Percentiles rank a stretch among this genome's conserved stretches.
Evolutionary conservation across 805 yeast species (phyloP).

Genomic region (Teunomyces tritomae): DNA sequence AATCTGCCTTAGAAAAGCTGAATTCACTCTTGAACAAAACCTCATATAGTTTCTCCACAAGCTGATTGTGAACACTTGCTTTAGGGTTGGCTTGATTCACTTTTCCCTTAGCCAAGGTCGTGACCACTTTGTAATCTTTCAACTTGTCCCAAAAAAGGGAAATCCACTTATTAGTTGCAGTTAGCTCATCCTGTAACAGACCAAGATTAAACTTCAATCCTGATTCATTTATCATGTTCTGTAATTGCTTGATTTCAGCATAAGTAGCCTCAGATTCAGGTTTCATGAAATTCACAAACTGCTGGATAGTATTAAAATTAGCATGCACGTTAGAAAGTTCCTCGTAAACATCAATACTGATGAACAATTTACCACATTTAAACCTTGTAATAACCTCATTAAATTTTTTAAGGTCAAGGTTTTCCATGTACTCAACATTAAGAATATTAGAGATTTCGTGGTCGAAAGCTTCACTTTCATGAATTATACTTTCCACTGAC

Average conservation of each 20-base stretch:
- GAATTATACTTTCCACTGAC: slow-evolving; percentile 30
- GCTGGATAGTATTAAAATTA: slow-evolving; percentile 16
- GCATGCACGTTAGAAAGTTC: slow-evolving; percentile 26
- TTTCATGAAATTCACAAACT: slow-evolving; percentile 10
- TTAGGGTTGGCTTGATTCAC: slow-evolving; percentile 16
- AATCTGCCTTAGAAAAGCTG: slow-evolving; percentile 30
- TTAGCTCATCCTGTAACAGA: slow-evolving; percentile 13
- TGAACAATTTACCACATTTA: slow-evolving; percentile 20
- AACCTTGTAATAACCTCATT: slow-evolving; percentile 24
- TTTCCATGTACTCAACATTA: slow-evolving; percentile 15
- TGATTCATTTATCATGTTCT: slow-evolving; percentile 18
- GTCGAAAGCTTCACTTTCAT: slow-evolving; percentile 24
- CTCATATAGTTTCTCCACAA: slow-evolving; percentile 18
- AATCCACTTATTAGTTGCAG: slow-evolving; percentile 24
- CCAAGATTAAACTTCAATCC: slow-evolving; percentile 17
- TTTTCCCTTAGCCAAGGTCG: slow-evolving; percentile 17
- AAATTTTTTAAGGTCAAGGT: slow-evolving; percentile 22
- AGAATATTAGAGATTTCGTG: slow-evolving; percentile 15
- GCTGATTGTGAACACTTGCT: slow-evolving; percentile 16
- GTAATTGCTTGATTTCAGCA: slow-evolving; percentile 23
- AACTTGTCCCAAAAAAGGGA: slow-evolving; percentile 13
- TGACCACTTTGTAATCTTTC: slow-evolving; percentile 12
- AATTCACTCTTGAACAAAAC: slow-evolving; percentile 20
- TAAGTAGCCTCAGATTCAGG: slow-evolving; percentile 7
- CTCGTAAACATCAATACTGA: slow-evolving; percentile 22